Evolutionary conservation across 176 grass and related monocot genomes (phyloP).

Genomic region (Cenchrus purpureus): DNA sequence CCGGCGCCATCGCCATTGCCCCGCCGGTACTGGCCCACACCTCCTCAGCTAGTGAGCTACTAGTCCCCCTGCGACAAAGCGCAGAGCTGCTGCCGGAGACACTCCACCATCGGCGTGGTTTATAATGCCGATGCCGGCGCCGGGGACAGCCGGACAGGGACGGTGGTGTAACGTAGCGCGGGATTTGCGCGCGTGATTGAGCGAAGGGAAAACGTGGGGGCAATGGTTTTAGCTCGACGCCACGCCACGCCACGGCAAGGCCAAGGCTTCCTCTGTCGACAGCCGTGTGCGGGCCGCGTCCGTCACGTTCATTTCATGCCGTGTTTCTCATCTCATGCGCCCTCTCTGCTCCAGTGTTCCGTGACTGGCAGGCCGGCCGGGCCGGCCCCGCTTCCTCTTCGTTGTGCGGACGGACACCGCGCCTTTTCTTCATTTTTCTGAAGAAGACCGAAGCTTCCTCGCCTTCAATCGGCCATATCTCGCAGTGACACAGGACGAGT

Average conservation of each 20-base stretch:
- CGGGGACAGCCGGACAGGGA: not conserved
- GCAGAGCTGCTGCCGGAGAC: not conserved
- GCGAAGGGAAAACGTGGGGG: slow-evolving; percentile 50
- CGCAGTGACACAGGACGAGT: too few relatives aligned
- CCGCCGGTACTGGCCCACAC: not conserved
- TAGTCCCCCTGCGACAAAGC: not conserved
- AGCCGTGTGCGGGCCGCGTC: slow-evolving; percentile 47
- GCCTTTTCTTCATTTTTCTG: not conserved
- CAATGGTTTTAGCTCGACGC: slow-evolving; percentile 8
- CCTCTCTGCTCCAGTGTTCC: not conserved
- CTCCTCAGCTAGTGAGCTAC: not conserved
- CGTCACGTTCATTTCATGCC: not conserved
- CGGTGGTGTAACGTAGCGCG: not conserved
- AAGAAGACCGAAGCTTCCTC: slow-evolving; percentile 16
- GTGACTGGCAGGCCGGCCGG: not conserved
- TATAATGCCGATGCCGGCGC: not conserved
- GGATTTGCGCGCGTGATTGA: slow-evolving; percentile 1
- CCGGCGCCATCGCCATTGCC: slow-evolving; percentile 23
- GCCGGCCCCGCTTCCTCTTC: not conserved
- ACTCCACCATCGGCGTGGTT: not conserved
- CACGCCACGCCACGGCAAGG: slow-evolving; percentile 7
- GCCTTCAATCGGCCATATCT: too few relatives aligned
- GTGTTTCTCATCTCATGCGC: slow-evolving; percentile 19
- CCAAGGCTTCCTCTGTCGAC: not conserved
- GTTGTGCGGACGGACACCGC: not conserved